Base-by-base conservation (phyloP, 2,329 filamentous ascomycete genomes). In the Camillea tinctor region DNA sequence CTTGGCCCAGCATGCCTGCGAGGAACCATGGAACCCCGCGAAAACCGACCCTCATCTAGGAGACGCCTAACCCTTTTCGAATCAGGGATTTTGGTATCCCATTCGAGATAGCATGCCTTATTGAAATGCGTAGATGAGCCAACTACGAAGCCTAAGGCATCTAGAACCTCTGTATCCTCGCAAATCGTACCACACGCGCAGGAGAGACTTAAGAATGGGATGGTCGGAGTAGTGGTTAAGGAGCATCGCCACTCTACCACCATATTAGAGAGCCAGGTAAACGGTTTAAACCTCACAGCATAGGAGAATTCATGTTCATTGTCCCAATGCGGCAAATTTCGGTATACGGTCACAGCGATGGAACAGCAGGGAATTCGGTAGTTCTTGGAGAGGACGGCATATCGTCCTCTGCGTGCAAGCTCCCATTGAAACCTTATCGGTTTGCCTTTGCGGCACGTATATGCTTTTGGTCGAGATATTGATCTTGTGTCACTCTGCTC, bases 261-360 rank as follows among this genome's bases (percentile, higher is more conserved):
- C 8, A 8, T 57, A 40, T 49, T 61, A 15, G 56, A 61, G 21
- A 63, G 55, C 61, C 61, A 61, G n/a, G 48, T 55, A 22, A 58
- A 61, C 7, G 61, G 56, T 53, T 58, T 30, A 44, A 63, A 61
- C 40, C 50, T 20, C 52, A 63, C n/a, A 23, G 11, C 51, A 36
- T 56, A 63, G 17, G 58, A 52, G 7, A 55, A 44, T 50, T 40
- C 56, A 2, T 4, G 8, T 19, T 40, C 24, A 15, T 30, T n/a
- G n/a, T n/a, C n/a, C n/a, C n/a, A n/a, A n/a, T n/a, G n/a, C n/a
- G n/a, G n/a, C n/a, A n/a, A 19, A 40, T 54, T 20, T 30, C 23
- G 3, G 21, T 21, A 22, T 7, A 8, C 30, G 53, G 17, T 40
- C 26, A 53, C 51, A 23, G 21, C 20, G 11, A 53, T 15, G 15